phyloP scores from a whole-genome alignment of 768 basidiomycete genomes.

The Lentinus tigrinus region DNA sequence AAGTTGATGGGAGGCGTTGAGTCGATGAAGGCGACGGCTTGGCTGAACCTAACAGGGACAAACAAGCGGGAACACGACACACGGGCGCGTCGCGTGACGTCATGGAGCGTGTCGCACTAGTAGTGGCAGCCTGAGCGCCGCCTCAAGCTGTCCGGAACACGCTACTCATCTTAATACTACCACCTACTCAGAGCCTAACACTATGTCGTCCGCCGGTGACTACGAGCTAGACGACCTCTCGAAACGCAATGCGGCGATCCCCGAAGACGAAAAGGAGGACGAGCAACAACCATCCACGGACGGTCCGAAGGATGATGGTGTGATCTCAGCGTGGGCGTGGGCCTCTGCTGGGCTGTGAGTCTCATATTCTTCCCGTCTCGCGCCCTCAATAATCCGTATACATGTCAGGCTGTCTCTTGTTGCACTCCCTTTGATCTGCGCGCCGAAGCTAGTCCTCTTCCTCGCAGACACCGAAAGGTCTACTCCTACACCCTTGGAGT shows the following conservation, averaged over 20 bases:
- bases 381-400: background rate
- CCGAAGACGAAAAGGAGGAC: conserved; percentile 11
- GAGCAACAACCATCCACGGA: background rate
- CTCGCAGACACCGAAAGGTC: conserved; percentile 49
- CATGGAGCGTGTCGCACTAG: background rate
- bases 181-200: background rate
- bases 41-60: background rate
- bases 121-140: too few species aligned
- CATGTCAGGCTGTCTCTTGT: conserved; percentile 21
- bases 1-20: background rate
- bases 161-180: background rate
- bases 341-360: conserved; percentile 29
- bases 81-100: background rate
- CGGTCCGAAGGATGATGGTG: conserved; percentile 21
- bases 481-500: conserved; percentile 63
- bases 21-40: background rate
- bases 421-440: conserved; percentile 37
- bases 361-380: conserved; percentile 18
- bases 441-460: conserved; percentile 68
- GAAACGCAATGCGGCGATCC: background rate
- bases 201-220: conserved; percentile 12
- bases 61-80: background rate
- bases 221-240: conserved; percentile 43
- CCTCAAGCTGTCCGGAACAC: background rate
- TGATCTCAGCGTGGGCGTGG: conserved; percentile 40